Base-by-base conservation (phyloP, 768 basidiomycete genomes). In the Lentinula guzmanii region DNA sequence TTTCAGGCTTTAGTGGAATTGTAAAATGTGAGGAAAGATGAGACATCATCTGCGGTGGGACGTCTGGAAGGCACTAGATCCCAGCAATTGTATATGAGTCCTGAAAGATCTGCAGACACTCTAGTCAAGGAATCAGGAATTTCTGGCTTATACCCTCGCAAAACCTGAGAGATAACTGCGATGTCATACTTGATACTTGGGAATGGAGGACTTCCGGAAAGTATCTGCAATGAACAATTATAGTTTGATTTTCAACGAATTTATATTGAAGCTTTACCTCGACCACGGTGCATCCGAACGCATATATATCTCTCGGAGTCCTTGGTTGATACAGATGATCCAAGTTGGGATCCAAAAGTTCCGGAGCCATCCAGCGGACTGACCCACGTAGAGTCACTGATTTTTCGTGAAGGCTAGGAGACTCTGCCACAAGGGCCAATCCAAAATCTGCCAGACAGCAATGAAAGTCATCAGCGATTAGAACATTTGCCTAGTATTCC, bases 371-470 rank as follows among this genome's bases (percentile, higher is more conserved):
- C 58, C 58, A 60, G 16, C 58, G 45, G 3, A 51, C 21, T 24
- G 46, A 48, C 2, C 58, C 58, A 10, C 48, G 41, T 3, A 24
- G 5, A 13, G 3, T 5, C 3, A 42, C 45, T 34, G 56, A 43
- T 35, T n/a, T 51, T 18, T 60, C 58, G n/a, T 33, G 13, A 24
- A n/a, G 9, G 34, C 48, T 60, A 24, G 31, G 18, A 4, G 58
- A 60, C 18, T 60, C 58, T 9, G 48, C 8, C 31, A 51, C 45
- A 31, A 60, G 28, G 6, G 58, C 45, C 2, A 60, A 35, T 3
- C 58, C 58, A 28, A 60, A 60, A 50, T 60, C 58, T n/a, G 58
- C 58, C 10, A 60, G 37, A 46, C 58, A 60, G 28, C 58, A 60
- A 18, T 34, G 46, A 4, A 50, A 24, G 16, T 60, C 58, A 46